These are phyloP conservation scores for Cladosporium sp. DNA, from an alignment of 2,329 filamentous ascomycete species.

Conservation along the genomic window DNA sequence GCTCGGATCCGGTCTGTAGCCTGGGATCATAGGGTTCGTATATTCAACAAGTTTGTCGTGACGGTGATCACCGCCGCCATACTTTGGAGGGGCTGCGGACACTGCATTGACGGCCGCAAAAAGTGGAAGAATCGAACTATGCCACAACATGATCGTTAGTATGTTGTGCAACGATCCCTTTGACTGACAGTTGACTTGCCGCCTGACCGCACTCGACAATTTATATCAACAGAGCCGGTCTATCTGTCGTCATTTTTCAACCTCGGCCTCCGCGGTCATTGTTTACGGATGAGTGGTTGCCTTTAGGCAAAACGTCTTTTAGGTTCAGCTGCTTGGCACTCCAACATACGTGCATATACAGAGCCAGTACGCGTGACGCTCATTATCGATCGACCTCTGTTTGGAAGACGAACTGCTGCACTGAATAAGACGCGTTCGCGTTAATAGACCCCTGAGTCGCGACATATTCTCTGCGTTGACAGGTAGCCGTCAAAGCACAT, in stretches of 20 bases:
- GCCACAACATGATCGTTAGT: slow-evolving; percentile 2
- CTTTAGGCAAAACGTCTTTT: slow-evolving; percentile 8
- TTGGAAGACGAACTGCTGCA: neutral
- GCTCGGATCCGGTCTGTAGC: slow-evolving; percentile 42
- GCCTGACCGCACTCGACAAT: neutral
- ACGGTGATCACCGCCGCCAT: neutral
- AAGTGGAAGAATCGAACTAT: neutral
- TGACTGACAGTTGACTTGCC: neutral
- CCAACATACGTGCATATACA: too few relatives aligned
- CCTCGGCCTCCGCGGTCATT: too few relatives aligned
- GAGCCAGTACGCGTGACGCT: too few relatives aligned
- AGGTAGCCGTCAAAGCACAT: neutral
- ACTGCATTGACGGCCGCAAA: neutral
- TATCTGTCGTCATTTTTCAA: too few relatives aligned
- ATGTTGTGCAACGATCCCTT: neutral
- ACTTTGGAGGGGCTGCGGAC: neutral
- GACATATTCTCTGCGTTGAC: neutral
- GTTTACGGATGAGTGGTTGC: neutral
- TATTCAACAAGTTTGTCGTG: slow-evolving; percentile 12
- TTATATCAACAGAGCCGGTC: neutral
- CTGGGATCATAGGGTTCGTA: slow-evolving; percentile 42
- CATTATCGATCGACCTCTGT: too few relatives aligned
- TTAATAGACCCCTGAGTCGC: neutral
- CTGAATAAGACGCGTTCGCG: neutral
- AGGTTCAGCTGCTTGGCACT: neutral